Base-by-base conservation (phyloP, 2,329 filamentous ascomycete species). In the Rhinocladiella mackenziei region DNA sequence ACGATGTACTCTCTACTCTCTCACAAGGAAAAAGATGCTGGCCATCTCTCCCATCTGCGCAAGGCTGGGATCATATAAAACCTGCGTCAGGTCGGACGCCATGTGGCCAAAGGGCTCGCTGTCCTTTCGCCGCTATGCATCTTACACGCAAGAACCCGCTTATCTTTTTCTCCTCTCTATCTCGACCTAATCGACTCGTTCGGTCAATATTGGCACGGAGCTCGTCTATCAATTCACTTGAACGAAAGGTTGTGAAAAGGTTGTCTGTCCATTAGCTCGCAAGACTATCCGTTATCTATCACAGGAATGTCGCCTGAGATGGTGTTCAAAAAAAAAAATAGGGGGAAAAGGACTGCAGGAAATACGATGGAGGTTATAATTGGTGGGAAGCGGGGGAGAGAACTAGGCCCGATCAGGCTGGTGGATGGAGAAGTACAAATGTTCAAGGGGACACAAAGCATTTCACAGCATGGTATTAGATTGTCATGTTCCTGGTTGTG, bases 391-490 rank as follows among this genome's bases (percentile, higher is more conserved):
- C n/a, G n/a, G n/a, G n/a, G n/a, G n/a, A n/a, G n/a, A n/a, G n/a
- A n/a, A 14, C 43, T 28, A 45, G n/a, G 11, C 43, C 31, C 6
- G 19, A 48, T 44, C 22, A 32, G 48, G 48, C 34, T 26, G 48
- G 48, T 51, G 17, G 48, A 48, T 51, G 43, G 48, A 51, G 48
- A 51, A 39, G 13, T 19, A 32, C 19, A 18, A 35, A 5, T n/a
- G 4, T 19, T 36, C 34, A 14, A 23, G 14, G 20, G 34, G 5
- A 33, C 7, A 18, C 3, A 20, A 20, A 15, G 19, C 17, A 19
- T 8, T 22, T 36, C 17, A 36, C 19, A 36, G 9, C 19, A 11
- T 19, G 15, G 37, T 19, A 11, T 9, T 29, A 13, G 10, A n/a
- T 9, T 13, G 14, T 15, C 1, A 19, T n/a, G n/a, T 13, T 2